Evolutionary conservation across 805 yeast species (phyloP).

Genomic region (Myxozyma kluyveri): DNA sequence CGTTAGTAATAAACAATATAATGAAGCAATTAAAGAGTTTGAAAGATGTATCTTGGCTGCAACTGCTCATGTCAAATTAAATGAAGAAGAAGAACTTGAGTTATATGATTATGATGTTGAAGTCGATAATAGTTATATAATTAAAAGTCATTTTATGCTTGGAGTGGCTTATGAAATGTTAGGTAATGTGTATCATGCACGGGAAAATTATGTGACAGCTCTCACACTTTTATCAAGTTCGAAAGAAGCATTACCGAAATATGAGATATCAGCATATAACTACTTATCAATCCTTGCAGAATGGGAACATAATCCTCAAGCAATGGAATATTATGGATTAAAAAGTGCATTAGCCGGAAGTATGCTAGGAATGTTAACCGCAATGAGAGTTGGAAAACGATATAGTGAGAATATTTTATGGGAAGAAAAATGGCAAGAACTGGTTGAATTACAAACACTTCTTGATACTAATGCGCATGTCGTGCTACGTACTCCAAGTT

Average conservation of each 20-base stretch:
- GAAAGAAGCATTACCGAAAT: slow-evolving; percentile 6
- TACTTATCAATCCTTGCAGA: slow-evolving; percentile 17
- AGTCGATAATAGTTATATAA: slow-evolving; percentile 15
- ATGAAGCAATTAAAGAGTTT: slow-evolving; percentile 7
- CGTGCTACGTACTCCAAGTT: slow-evolving; percentile 11
- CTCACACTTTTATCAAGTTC: slow-evolving; percentile 10
- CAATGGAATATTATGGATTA: slow-evolving; percentile 16
- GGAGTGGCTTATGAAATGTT: slow-evolving; percentile 8
- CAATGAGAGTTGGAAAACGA: slow-evolving; percentile 6
- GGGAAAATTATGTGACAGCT: slow-evolving; percentile 10
- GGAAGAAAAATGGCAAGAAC: slow-evolving; percentile 12
- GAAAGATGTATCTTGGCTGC: slow-evolving; percentile 15
- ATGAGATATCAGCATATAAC: slow-evolving; percentile 17
- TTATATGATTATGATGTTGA: slow-evolving; percentile 25
- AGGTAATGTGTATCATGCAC: slow-evolving; percentile 8
- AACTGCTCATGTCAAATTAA: slow-evolving; percentile 19
- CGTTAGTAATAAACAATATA: not conserved
- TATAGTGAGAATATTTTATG: slow-evolving; percentile 10
- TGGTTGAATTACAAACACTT: slow-evolving; percentile 3
- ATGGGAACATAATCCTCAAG: slow-evolving; percentile 14
- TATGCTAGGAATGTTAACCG: slow-evolving; percentile 3
- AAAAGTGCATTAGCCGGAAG: slow-evolving; percentile 18
- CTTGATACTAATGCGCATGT: slow-evolving; percentile 3
- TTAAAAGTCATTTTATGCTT: slow-evolving; percentile 13
- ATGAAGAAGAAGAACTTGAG: slow-evolving; percentile 4